A percentile compares a stretch with the other conserved stretches of the same genome.
Evolutionary conservation across 2,329 filamentous ascomycete species (phyloP).

Genomic region (Pleomassaria siparia): DNA sequence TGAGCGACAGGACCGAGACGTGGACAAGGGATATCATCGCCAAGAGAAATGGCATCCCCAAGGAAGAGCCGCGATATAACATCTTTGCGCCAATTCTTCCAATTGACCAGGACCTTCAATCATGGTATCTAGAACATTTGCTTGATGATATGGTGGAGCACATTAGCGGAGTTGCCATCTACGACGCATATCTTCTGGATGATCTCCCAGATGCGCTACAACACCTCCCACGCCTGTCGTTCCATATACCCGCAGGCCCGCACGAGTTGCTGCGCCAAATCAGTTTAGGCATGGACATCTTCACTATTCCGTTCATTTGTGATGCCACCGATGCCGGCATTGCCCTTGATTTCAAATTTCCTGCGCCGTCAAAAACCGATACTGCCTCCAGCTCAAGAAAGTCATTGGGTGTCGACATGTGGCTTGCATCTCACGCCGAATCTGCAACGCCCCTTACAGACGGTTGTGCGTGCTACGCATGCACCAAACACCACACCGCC

Average conservation of each 20-base stretch:
- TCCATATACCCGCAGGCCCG: constrained; percentile 70
- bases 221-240: constrained; percentile 70
- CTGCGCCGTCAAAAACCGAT: constrained; percentile 40
- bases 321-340: constrained; percentile 80
- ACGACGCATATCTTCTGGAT: constrained; percentile 69
- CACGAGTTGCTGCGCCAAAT: constrained; percentile 77
- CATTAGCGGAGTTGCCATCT: constrained; percentile 71
- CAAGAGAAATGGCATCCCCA: constrained; percentile 37
- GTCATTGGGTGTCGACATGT: constrained; percentile 75
- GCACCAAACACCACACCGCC: constrained; percentile 78
- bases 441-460: constrained; percentile 63
- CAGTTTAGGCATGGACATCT: constrained; percentile 74
- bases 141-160: constrained; percentile 61
- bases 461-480: constrained; percentile 79
- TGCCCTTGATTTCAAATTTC: constrained; percentile 77
- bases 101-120: constrained; percentile 72
- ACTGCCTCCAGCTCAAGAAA: constrained; percentile 13
- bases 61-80: constrained; percentile 27
- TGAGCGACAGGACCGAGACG: constrained; percentile 80
- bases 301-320: constrained; percentile 75
- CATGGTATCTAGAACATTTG: constrained; percentile 75
- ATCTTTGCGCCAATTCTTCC: constrained; percentile 71
- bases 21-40: constrained; percentile 74
- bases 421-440: constrained; percentile 61
- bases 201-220: constrained; percentile 65